A percentile compares a stretch with the other conserved stretches of the same genome.
Conservation (phyloP, 2,329 filamentous ascomycete genomes). For the Fusarium falciforme region DNA sequence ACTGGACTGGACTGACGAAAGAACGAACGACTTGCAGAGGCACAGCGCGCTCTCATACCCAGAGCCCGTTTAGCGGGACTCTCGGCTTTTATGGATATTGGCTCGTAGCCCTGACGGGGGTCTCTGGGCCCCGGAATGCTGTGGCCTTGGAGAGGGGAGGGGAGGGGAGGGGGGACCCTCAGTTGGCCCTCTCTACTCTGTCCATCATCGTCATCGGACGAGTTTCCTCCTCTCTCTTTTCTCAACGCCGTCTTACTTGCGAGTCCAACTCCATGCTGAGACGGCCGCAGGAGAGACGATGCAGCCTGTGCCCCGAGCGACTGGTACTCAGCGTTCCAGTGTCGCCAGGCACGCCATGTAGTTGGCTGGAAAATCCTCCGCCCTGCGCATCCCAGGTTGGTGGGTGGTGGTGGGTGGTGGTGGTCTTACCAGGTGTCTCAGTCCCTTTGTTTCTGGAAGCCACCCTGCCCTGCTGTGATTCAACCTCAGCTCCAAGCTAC, state of each 20-base stretch:
- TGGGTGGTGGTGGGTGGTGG: conserved; percentile 11
- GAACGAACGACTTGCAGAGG: conserved; percentile 23
- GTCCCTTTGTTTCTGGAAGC: conserved; percentile 38
- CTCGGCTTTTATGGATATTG: conserved; percentile 38
- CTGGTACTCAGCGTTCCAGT: conserved; percentile 18
- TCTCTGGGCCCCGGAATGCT: conserved; percentile 11
- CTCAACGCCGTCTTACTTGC: conserved; percentile 24
- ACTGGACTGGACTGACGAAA: neutral
- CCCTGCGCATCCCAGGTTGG: conserved; percentile 17
- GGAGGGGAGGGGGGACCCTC: conserved; percentile 3
- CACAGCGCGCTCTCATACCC: conserved; percentile 9
- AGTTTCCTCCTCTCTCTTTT: conserved; percentile 39
- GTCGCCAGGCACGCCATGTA: conserved; percentile 28
- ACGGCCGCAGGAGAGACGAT: conserved; percentile 16
- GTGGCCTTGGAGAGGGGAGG: conserved; percentile 7
- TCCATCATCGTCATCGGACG: conserved; percentile 21
- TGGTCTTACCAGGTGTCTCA: conserved; percentile 34
- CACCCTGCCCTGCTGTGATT: conserved; percentile 7
- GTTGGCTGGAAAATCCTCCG: conserved; percentile 35
- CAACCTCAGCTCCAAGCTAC: conserved; percentile 19
- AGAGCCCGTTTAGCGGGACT: conserved; percentile 30
- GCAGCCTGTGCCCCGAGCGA: conserved; percentile 14
- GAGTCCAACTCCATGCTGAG: conserved; percentile 17
- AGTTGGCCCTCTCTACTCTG: conserved; percentile 1
- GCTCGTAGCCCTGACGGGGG: conserved; percentile 18